Percentiles rank a stretch among this genome's conserved stretches.
These are phyloP conservation scores for Erodium trifolium DNA, from an alignment of 441 rosid species.

Conservation along the genomic window DNA sequence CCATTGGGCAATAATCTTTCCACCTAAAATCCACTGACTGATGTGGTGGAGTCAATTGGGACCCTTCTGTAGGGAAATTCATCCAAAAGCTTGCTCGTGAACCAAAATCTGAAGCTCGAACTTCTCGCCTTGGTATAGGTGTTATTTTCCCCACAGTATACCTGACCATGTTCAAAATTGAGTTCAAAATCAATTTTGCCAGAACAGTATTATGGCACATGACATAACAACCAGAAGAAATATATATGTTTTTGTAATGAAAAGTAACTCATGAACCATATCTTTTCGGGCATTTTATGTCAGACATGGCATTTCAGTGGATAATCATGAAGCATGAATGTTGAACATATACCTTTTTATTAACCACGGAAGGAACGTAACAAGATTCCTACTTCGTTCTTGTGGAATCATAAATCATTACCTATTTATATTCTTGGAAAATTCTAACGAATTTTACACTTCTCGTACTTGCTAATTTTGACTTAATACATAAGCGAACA, in stretches of 20 bases:
- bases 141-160: slow-evolving; percentile 97
- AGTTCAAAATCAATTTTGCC: slow-evolving; percentile 15
- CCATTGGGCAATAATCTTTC: slow-evolving; percentile 99
- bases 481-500: not conserved
- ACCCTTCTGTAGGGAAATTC: slow-evolving; percentile 87
- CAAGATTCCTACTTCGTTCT: not conserved
- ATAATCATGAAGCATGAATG: slow-evolving; percentile 11
- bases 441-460: slow-evolving; percentile 6
- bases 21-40: slow-evolving; percentile 89
- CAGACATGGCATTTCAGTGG: not conserved
- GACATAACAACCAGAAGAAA: slow-evolving; percentile 2
- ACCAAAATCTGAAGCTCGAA: slow-evolving; percentile 82
- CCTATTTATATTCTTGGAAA: slow-evolving; percentile 2
- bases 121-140: slow-evolving; percentile 87
- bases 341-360: not conserved
- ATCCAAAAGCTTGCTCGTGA: slow-evolving; percentile 92
- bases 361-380: not conserved
- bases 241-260: slow-evolving; percentile 9
- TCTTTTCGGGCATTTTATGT: slow-evolving; percentile 12
- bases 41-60: slow-evolving; percentile 84
- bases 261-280: slow-evolving; percentile 1
- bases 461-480: not conserved
- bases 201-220: slow-evolving; percentile 12
- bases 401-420: not conserved
- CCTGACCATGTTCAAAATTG: slow-evolving; percentile 37